Base-by-base conservation (phyloP, 768 basidiomycete species). In the Clavaria fumosa region DNA sequence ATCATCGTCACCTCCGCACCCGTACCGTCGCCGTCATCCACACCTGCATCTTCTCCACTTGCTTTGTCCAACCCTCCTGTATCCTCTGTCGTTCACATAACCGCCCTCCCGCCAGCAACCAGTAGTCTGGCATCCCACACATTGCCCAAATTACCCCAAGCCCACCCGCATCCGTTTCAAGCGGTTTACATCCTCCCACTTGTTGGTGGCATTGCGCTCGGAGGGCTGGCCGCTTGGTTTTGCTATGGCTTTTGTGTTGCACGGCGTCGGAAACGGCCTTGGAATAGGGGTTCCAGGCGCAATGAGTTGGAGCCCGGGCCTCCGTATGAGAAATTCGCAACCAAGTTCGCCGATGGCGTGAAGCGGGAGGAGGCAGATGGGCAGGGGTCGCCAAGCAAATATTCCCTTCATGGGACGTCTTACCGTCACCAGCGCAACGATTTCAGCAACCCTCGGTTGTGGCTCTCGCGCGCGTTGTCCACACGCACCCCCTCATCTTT, bases 151-250 rank as follows among this genome's bases (percentile, higher is more conserved):
- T 35, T 49, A 11, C 39, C 34, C 15, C 9, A 39, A 32, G 23
- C 36, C 23, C 36, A 4, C 15, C 15, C 23, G 31, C 7, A n/a
- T 24, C 14, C 37, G 40, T 34, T 39, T 38, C 6, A 52, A 48
- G 40, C 46, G 41, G 38, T 47, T 4, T 43, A 56, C 31, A 45
- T 64, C 12, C 40, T 56, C 1, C 59, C 63, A 3, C 45, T 56
- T 5, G 41, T 53, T 21, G 38, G 59, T 5, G 58, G 56, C 2
- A 35, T 60, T 4, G 33, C 61, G 31, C 35, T 59, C 21, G 51
- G 58, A 4, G 51, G 50, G 5, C 28, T 57, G 4, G 41, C 48
- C 7, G 47, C 54, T 1, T 66, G 62, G 64, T 40, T 60, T 12
- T 35, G 54, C 2, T 63, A 61, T 31, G 56, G 59, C 15, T 60